A percentile compares a stretch with the other conserved stretches of the same genome.
Evolutionary conservation across 208 protist genomes (phyloP).

Genomic region (Leishmania arabica): DNA sequence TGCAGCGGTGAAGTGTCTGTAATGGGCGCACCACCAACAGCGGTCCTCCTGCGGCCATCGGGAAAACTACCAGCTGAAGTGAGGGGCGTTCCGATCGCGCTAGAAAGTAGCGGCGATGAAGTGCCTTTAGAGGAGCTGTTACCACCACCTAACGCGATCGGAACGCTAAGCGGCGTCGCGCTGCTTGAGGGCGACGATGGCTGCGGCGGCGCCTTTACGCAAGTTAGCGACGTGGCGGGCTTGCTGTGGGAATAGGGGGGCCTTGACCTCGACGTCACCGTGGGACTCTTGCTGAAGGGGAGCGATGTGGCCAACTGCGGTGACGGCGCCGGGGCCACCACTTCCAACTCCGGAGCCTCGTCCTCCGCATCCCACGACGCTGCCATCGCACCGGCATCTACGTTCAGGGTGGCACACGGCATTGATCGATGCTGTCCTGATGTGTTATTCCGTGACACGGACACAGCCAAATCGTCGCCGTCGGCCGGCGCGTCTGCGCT

Average conservation of each 20-base stretch:
- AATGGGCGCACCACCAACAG: neutral
- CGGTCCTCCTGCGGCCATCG: neutral
- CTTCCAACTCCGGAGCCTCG: slow-evolving; percentile 1
- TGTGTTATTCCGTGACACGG: neutral
- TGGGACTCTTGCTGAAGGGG: slow-evolving; percentile 6
- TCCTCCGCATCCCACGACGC: neutral
- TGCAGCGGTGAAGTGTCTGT: neutral
- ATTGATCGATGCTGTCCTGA: neutral
- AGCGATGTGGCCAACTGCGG: neutral
- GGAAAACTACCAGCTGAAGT: neutral
- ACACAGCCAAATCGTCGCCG: slow-evolving; percentile 12
- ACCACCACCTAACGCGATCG: neutral
- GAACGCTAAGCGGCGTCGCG: neutral
- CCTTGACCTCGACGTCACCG: neutral
- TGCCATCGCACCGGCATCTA: neutral
- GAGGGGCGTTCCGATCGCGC: neutral
- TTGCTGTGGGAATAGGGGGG: neutral
- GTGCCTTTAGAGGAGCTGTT: neutral
- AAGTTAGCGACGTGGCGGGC: neutral
- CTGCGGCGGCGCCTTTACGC: neutral
- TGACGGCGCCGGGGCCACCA: slow-evolving; percentile 7
- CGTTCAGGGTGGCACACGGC: neutral
- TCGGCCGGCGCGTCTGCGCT: slow-evolving; percentile 8
- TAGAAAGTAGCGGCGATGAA: neutral
- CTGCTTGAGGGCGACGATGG: neutral